A percentile compares a stretch with the other conserved stretches of the same genome.
Evolutionary conservation across 1,284 basidiomycete species (phyloP).

Genomic region (Irpex rosettiformis): DNA sequence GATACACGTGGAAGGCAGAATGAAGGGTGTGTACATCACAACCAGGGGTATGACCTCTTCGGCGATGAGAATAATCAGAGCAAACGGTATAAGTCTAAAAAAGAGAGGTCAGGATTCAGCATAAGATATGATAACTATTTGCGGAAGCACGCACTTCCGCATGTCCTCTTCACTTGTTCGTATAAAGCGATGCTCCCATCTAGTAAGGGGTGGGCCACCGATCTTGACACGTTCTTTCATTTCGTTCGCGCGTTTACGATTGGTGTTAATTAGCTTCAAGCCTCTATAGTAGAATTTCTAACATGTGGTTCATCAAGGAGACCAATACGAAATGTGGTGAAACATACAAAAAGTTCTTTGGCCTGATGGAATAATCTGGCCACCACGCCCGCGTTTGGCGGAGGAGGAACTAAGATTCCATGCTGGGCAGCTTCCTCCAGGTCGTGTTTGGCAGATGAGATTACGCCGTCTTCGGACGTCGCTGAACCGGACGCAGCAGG

Average conservation of each 20-base stretch:
- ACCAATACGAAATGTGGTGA: background rate
- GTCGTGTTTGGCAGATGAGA: constrained; percentile 57
- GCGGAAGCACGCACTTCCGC: constrained; percentile 50
- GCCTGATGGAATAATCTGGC: constrained; percentile 59
- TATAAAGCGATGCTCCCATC: constrained; percentile 67
- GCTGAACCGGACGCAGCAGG: background rate
- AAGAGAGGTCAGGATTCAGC: background rate
- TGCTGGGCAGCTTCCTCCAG: constrained; percentile 60
- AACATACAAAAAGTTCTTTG: constrained; percentile 63
- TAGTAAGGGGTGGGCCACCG: constrained; percentile 55
- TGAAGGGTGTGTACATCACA: constrained; percentile 80
- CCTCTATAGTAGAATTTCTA: constrained; percentile 81
- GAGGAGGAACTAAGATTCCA: constrained; percentile 65
- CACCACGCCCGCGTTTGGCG: constrained; percentile 53
- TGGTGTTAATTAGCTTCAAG: constrained; percentile 62
- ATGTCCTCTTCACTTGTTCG: constrained; percentile 59
- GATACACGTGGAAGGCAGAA: constrained; percentile 85
- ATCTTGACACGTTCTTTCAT: constrained; percentile 53
- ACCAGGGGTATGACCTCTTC: constrained; percentile 85
- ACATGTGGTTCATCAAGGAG: constrained; percentile 13
- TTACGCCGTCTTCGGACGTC: constrained; percentile 20
- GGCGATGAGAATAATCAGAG: constrained; percentile 69
- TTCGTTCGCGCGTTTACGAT: constrained; percentile 47
- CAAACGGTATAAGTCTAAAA: constrained; percentile 74
- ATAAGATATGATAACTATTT: background rate